Evolutionary conservation across 2,329 filamentous ascomycete species (phyloP), one percentile per base, ranked within the genome.

Genomic region (Sphaerulina musiva): DNA sequence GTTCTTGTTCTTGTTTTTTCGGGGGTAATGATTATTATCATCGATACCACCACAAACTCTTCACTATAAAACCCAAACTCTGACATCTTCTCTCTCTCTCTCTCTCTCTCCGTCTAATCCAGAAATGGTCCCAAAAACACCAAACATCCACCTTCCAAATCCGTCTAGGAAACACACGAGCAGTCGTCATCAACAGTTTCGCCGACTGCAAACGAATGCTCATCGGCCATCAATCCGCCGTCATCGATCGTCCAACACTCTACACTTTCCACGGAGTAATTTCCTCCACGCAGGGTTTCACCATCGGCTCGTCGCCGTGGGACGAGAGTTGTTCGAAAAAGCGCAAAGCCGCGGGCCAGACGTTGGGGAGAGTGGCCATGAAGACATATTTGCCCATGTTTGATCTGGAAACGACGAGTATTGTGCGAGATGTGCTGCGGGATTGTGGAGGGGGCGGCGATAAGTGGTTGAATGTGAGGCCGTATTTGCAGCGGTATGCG

Each of bases 211-310:
- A 73, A 59, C 74, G 74, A 45, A 78, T 80, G 64, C 68, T 80
- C 1, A 65, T 80, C 3, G 73, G 71, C 1, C 71, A 79, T 53
- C 75, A 78, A 54, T 74, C 74, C 20, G 77, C 77, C 3, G 64
- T 78, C 6, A 78, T 79, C 38, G 50, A 64, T 59, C 53, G 56
- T 14, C 76, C 76, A 0, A 79, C 70, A 32, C 67, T 79, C 1
- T 79, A 78, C 59, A 80, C 78, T 0, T 80, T 80, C 63, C 78
- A 80, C 56, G 76, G 75, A 2, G 68, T 80, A 46, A 78, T 80
- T 12, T 75, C 72, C 59, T 72, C 68, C 10, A 78, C 76, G 0
- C 76, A 80, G 58, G 78, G 78, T 1, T 80, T 80, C 65, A 80
- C 78, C 0, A 80, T 80, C 48, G 78, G 77, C n/a, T 74, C 72